Conservation (phyloP, 202 grass and related monocot genomes). For the Digitaria exilis region DNA sequence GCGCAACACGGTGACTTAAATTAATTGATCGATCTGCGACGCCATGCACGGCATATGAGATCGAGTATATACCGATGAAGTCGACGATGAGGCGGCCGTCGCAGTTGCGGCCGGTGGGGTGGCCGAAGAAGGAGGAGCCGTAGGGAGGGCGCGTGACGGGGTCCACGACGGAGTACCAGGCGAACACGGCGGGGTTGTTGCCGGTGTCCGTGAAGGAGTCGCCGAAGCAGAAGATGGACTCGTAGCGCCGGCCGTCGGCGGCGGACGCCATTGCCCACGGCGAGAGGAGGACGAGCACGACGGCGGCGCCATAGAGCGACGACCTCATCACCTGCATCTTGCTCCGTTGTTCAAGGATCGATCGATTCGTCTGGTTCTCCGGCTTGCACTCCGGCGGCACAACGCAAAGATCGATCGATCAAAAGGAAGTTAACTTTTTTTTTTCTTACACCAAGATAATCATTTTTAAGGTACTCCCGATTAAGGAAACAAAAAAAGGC, state of each 20-base stretch:
- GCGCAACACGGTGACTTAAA: too few relatives aligned
- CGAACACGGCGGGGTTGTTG: slow-evolving; percentile 49
- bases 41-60: background rate
- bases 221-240: slow-evolving; percentile 65
- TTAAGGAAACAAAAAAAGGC: background rate
- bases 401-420: background rate
- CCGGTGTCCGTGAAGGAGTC: slow-evolving; percentile 74
- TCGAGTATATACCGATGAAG: slow-evolving; percentile 57
- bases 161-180: background rate
- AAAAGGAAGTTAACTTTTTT: background rate
- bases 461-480: background rate
- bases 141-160: slow-evolving; percentile 44
- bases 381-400: background rate
- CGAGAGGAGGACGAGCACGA: background rate
- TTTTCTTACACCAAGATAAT: too few relatives aligned
- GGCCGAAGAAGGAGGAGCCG: slow-evolving; percentile 62
- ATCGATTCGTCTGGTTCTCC: background rate
- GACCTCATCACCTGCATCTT: background rate
- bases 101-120: slow-evolving; percentile 56
- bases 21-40: too few relatives aligned
- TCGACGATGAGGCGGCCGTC: slow-evolving; percentile 75
- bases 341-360: background rate
- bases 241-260: background rate
- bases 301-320: background rate
- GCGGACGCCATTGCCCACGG: slow-evolving; percentile 1